Percentiles rank a stretch among this genome's conserved stretches.
phyloP scores from a whole-genome alignment of 2,329 filamentous ascomycete species.

The Thyridium curvatum region DNA sequence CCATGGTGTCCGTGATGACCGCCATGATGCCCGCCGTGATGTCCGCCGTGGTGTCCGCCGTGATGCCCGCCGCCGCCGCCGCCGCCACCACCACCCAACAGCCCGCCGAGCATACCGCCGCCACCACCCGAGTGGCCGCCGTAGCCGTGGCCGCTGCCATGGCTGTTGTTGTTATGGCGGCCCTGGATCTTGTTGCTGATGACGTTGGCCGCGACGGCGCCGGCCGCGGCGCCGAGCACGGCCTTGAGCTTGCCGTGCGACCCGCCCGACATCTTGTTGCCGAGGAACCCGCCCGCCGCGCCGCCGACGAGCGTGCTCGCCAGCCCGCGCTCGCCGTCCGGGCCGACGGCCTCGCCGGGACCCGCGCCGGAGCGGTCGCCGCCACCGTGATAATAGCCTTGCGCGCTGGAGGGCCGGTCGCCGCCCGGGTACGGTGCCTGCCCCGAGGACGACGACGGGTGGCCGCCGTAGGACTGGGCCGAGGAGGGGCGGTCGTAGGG shows the following conservation, averaged over 20 bases:
- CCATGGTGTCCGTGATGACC: not conserved
- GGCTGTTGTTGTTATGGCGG: conserved; percentile 8
- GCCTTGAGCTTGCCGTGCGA: conserved; percentile 32
- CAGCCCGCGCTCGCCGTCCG: conserved; percentile 46
- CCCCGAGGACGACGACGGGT: not conserved
- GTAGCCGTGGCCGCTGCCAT: conserved; percentile 4
- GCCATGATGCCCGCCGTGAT: not conserved
- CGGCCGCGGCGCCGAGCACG: conserved; percentile 41
- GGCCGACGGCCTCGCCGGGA: conserved; percentile 3
- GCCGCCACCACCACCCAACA: conserved; percentile 1
- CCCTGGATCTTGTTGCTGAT: conserved; percentile 34
- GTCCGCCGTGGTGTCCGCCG: not conserved
- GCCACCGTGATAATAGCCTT: conserved; percentile 5
- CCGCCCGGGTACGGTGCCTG: conserved; percentile 1
- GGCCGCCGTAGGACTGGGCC: not conserved
- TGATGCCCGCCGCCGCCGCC: conserved; percentile 4
- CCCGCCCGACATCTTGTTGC: conserved; percentile 48
- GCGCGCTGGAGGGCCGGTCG: conserved; percentile 1
- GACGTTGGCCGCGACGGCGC: conserved; percentile 47
- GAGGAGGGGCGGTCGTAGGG: conserved; percentile 4
- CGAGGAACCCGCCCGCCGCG: conserved; percentile 43
- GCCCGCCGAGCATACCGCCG: not conserved
- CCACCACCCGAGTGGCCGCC: not conserved
- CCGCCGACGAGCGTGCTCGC: conserved; percentile 46
- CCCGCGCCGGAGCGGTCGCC: conserved; percentile 4